phyloP scores from a whole-genome alignment of 768 basidiomycete species.

The Amanita thiersii region DNA sequence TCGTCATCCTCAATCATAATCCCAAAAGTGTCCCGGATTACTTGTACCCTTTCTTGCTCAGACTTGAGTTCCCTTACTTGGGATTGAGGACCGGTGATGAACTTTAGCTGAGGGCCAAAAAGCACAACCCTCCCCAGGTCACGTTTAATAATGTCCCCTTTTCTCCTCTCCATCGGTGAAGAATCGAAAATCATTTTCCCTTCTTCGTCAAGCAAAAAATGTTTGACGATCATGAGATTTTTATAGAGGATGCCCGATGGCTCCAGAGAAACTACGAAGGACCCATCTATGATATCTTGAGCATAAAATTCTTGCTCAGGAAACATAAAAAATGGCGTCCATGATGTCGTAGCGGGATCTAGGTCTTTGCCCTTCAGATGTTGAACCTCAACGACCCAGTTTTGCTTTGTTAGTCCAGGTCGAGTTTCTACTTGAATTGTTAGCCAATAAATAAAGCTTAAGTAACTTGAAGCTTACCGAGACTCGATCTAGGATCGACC shows the following conservation, averaged over 20 bases:
- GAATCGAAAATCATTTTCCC: constrained; percentile 1
- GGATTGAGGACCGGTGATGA: background rate
- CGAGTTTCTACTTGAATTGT: background rate
- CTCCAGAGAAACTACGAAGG: constrained; percentile 16
- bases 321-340: constrained; percentile 21
- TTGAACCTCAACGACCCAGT: constrained; percentile 15
- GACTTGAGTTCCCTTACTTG: background rate
- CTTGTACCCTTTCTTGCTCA: constrained; percentile 3
- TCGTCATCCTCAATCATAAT: no score
- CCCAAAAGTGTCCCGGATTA: constrained; percentile 8
- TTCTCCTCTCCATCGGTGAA: constrained; percentile 4
- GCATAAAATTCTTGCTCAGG: constrained; percentile 20
- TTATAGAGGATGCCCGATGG: constrained; percentile 16
- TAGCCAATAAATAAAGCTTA: background rate
- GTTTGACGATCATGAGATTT: constrained; percentile 17
- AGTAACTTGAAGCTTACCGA: background rate
- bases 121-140: background rate
- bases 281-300: constrained; percentile 16
- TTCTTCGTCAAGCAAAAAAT: constrained; percentile 17
- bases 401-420: background rate
- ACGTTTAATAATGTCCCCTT: background rate
- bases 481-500: constrained; percentile 4
- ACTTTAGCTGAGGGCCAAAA: background rate
- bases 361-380: constrained; percentile 8
- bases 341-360: constrained; percentile 8